phyloP scores from a whole-genome alignment of 129 eudicot genomes.

The Helianthus tuberosus region DNA sequence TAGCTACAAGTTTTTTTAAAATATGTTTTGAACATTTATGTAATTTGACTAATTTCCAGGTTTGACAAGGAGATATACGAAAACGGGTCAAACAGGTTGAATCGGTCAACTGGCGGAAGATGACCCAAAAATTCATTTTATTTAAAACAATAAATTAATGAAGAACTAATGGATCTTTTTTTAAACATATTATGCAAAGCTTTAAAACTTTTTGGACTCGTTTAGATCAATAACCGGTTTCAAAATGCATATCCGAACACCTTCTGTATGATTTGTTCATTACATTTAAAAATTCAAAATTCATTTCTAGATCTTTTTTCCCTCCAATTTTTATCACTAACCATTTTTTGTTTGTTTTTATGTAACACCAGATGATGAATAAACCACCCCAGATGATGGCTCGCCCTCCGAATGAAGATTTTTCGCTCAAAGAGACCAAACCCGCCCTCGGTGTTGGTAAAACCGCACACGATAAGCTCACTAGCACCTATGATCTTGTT shows the following conservation, averaged over 20 bases:
- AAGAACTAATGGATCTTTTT: background rate
- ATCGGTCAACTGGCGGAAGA: no score
- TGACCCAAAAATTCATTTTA: no score
- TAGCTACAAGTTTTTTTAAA: no score
- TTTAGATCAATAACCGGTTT: background rate
- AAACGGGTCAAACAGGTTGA: no score
- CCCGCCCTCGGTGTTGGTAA: slow-evolving; percentile 18
- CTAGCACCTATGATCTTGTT: slow-evolving; percentile 43
- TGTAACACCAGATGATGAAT: slow-evolving; percentile 18
- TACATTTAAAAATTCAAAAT: background rate
- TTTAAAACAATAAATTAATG: no score
- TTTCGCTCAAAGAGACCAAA: slow-evolving; percentile 38
- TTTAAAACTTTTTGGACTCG: background rate
- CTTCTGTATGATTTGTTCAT: background rate
- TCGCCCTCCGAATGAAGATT: slow-evolving; percentile 37
- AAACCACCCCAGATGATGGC: slow-evolving; percentile 34
- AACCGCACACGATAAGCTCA: slow-evolving; percentile 8
- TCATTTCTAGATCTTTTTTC: background rate
- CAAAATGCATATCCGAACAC: background rate
- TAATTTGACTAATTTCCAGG: no score
- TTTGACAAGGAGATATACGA: no score
- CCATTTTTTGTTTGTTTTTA: background rate
- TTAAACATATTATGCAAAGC: background rate
- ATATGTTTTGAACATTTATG: no score
- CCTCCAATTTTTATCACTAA: background rate